A percentile compares a stretch with the other conserved stretches of the same genome.
These are phyloP conservation scores for Lyophyllum atratum DNA, from an alignment of 768 basidiomycete genomes.

Conservation along the genomic window DNA sequence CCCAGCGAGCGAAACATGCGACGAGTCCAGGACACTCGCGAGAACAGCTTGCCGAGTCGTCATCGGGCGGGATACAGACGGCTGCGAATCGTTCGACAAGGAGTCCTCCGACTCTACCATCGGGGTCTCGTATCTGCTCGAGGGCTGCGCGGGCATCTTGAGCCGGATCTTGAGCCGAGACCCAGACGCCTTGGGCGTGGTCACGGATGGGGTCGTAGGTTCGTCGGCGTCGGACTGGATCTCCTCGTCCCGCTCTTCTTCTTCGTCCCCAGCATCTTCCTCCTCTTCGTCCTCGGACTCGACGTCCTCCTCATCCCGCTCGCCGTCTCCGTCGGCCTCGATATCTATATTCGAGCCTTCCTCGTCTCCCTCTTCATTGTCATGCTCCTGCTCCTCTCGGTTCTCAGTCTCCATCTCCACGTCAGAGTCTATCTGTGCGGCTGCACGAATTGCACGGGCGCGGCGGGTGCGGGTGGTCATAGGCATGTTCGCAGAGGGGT, in stretches of 20 bases:
- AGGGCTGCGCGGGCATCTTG: slow-evolving; percentile 23
- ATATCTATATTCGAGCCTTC: slow-evolving; percentile 39
- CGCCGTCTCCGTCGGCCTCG: slow-evolving; percentile 41
- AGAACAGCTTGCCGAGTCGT: slow-evolving; percentile 71
- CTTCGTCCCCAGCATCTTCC: slow-evolving; percentile 42
- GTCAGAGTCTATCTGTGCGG: slow-evolving; percentile 14
- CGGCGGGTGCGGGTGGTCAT: slow-evolving; percentile 19
- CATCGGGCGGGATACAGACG: slow-evolving; percentile 40
- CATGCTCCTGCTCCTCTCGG: slow-evolving; percentile 25
- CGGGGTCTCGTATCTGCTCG: slow-evolving; percentile 18
- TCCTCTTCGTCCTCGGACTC: slow-evolving; percentile 25
- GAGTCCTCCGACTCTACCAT: slow-evolving; percentile 42
- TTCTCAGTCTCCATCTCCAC: slow-evolving; percentile 15
- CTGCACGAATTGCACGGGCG: slow-evolving; percentile 10
- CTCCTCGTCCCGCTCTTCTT: slow-evolving; percentile 42
- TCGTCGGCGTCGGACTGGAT: slow-evolving; percentile 16
- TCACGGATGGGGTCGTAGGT: neutral
- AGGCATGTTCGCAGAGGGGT: slow-evolving; percentile 12
- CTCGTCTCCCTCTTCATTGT: slow-evolving; percentile 30
- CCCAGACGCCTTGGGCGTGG: slow-evolving; percentile 7
- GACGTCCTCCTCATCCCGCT: slow-evolving; percentile 32
- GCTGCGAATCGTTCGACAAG: slow-evolving; percentile 26
- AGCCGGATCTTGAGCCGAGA: slow-evolving; percentile 19
- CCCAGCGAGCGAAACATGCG: slow-evolving; percentile 60
- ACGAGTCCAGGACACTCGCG: slow-evolving; percentile 66